Base-by-base conservation (phyloP, 306 rosid species). In the Rubus parviflorus region DNA sequence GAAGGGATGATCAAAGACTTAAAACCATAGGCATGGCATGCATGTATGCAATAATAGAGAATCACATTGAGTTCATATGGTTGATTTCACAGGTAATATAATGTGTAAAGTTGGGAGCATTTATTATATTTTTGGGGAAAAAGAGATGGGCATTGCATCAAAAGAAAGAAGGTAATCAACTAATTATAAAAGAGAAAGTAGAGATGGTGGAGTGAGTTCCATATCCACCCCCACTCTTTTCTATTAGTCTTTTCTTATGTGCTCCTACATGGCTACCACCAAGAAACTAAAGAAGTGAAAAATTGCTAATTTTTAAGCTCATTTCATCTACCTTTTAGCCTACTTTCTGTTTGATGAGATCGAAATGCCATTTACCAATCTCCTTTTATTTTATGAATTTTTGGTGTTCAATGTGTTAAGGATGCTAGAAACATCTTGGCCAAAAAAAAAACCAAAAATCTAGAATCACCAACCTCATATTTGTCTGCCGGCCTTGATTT, bases 201-300 rank as follows among this genome's bases (percentile, higher is more conserved):
- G 87, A 20, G 87, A 80, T 49, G 79, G 85, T 64, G 54, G 84
- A 80, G 84, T 82, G 76, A 86, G 86, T 74, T 75, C 25, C 70
- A 70, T 30, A 85, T 78, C 58, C 67, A 79, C 60, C 76, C 76
- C 83, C 85, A 52, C 81, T 81, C 62, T 30, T 61, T 48, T 22
- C 45, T 65, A 5, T 60, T 46, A 4, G 61, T 25, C 35, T 61
- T 37, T 72, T 30, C 53, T 30, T 85, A 53, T 83, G 90, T 76
- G 77, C 61, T 87, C 86, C 85, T 80, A 87, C 87, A 68, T 74
- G 90, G 90, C 89, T 71, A 76, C 83, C 88, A 87, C 87, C 83
- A 81, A 12, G 54, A 64, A 15, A 16, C 16, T 1, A 11, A 63
- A 49, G 6, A 35, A 37, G 4, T 8, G 14, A 70, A 19, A 1